phyloP scores from a whole-genome alignment of 352 stramenopile species.

The Pythium folliculosum region DNA sequence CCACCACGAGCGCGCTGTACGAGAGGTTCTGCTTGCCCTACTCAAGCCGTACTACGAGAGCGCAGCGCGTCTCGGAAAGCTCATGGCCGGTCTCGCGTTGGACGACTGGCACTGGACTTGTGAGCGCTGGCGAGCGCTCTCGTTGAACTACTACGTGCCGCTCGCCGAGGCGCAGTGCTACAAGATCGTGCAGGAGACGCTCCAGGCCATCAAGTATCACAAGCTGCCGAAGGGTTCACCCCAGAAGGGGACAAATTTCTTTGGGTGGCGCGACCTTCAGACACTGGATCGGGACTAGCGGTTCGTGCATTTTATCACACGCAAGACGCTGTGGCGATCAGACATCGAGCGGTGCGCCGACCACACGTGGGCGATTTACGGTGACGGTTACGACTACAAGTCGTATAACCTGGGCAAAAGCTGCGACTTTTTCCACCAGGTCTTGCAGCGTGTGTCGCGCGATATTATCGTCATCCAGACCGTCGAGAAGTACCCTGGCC shows the following conservation, averaged over 20 bases:
- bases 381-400: not conserved
- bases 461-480: constrained; percentile 14
- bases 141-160: constrained; percentile 1
- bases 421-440: constrained; percentile 11
- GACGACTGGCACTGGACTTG: constrained; percentile 15
- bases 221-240: not conserved
- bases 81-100: not conserved
- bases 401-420: not conserved
- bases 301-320: not conserved
- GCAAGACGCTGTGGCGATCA: not conserved
- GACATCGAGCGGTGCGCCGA: constrained; percentile 1
- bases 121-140: constrained; percentile 6
- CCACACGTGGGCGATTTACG: constrained; percentile 6
- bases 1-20: not conserved
- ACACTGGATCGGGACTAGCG: not conserved
- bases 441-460: constrained; percentile 19
- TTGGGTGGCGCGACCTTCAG: constrained; percentile 4
- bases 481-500: constrained; percentile 10
- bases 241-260: not conserved
- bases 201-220: not conserved
- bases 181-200: not conserved
- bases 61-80: not conserved
- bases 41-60: not conserved
- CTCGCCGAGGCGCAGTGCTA: not conserved
- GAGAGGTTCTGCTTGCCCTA: not conserved